phyloP scores from a whole-genome alignment of 1,139 yeast genomes.

The Geotrichum aggregatum region DNA sequence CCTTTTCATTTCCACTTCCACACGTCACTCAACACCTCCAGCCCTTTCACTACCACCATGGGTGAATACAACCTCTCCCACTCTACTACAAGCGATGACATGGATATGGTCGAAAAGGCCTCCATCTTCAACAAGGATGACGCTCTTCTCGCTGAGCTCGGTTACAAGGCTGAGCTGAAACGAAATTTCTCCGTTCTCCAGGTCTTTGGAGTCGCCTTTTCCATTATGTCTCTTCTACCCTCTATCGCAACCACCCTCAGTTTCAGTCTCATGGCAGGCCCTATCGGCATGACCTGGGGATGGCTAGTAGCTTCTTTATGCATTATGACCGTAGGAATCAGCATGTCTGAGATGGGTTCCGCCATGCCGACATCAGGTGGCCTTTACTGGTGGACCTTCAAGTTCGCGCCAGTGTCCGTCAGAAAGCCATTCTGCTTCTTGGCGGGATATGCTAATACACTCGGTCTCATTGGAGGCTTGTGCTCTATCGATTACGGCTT shows the following conservation, averaged over 20 bases:
- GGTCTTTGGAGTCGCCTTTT: conserved; percentile 54
- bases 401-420: conserved; percentile 49
- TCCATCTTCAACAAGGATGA: conserved; percentile 28
- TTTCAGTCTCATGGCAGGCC: conserved; percentile 49
- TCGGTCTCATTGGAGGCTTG: conserved; percentile 55
- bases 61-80: neutral
- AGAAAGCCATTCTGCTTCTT: conserved; percentile 50
- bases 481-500: conserved; percentile 59
- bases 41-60: neutral
- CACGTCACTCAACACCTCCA: neutral
- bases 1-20: neutral
- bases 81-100: neutral
- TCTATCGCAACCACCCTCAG: conserved; percentile 49
- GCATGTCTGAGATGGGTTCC: conserved; percentile 60
- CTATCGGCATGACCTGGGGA: conserved; percentile 61
- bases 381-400: conserved; percentile 50
- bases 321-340: conserved; percentile 48
- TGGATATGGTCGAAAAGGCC: conserved; percentile 9
- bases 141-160: conserved; percentile 43
- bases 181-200: conserved; percentile 63
- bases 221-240: conserved; percentile 68
- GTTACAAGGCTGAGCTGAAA: conserved; percentile 68
- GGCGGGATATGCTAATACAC: conserved; percentile 57
- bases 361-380: conserved; percentile 73
- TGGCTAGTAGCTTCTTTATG: conserved; percentile 55